Evolutionary conservation across 257 asterid genomes (phyloP).

Genomic region (Solanum etuberosum): DNA sequence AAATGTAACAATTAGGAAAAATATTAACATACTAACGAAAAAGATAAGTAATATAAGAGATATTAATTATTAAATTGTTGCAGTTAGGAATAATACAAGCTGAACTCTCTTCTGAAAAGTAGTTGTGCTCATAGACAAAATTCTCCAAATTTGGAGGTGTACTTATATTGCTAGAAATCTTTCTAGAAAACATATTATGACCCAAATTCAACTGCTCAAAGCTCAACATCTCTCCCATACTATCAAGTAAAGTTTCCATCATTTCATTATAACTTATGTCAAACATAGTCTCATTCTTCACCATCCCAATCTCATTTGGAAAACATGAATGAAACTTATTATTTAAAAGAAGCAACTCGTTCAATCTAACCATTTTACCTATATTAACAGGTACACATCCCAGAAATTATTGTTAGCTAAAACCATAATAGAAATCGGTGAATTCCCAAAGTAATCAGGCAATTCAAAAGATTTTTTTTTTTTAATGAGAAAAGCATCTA

Average conservation of each 20-base stretch:
- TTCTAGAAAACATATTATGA: conserved; percentile 35
- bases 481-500: too few species aligned
- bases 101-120: conserved; percentile 23
- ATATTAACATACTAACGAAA: too few species aligned
- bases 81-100: too few species aligned
- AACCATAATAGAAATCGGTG: conserved; percentile 46
- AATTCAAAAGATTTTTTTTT: conserved; percentile 19
- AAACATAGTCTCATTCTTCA: conserved; percentile 44
- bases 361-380: conserved; percentile 27
- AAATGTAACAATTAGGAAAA: too few species aligned
- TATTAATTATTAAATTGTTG: too few species aligned
- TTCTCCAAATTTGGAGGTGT: conserved; percentile 24
- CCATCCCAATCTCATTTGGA: conserved; percentile 23
- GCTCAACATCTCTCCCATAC: conserved; percentile 29
- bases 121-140: conserved; percentile 32
- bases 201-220: conserved; percentile 44
- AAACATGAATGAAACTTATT: conserved; percentile 2
- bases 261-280: conserved; percentile 45
- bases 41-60: too few species aligned
- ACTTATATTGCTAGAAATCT: conserved; percentile 19
- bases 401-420: conserved; percentile 35
- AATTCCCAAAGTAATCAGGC: conserved; percentile 41
- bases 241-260: conserved; percentile 32
- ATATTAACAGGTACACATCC: conserved; percentile 46
- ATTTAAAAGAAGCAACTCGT: conserved; percentile 3